Evolutionary conservation across 2,329 filamentous ascomycete genomes (phyloP), one percentile per base, ranked within the genome.

Genomic region (Penicillium sp.): DNA sequence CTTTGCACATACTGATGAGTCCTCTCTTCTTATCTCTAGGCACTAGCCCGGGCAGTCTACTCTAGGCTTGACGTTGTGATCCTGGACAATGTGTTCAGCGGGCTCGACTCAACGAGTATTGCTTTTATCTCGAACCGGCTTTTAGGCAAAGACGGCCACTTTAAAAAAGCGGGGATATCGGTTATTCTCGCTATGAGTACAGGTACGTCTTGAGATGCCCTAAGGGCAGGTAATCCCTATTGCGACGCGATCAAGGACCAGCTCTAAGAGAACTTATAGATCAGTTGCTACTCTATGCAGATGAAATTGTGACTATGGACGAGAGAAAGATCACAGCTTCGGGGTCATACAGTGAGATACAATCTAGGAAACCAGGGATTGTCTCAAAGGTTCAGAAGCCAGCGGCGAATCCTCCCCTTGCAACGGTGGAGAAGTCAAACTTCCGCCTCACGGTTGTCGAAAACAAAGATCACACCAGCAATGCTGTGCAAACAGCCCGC

Each of bases 41-140:
- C 31, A 11, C 48, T 58, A 2, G 56, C 56, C 26, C 48, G 56
- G 25, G 56, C 56, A 26, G 31, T 58, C 11, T 58, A 58, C 36
- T 55, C 44, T 9, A 46, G 35, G 25, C 40, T 41, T 10, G 36
- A 55, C 19, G 42, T 56, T 12, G 22, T 58, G 0, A 43, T 58
- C 4, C 30, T 58, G 16, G 56, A 58, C n/a, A 50, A 58, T 50
- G 28, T 49, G 1, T 38, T 58, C 26, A 54, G 45, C 16, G 56
- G 52, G 0, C 47, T 58, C 9, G 56, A 58, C 33, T 26, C 33
- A 6, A 47, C 12, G 5, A 37, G 12, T 37, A 28, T 47, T 25
- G 44, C 31, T 14, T 3, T 37, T 9, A 47, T 47, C 8, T 12
- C 31, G 22, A 28, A 35, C 22, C 14, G 22, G 17, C 44, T 37